Conservation (phyloP, 805 yeast species). For the Isabelozyma pseudorhagii region DNA sequence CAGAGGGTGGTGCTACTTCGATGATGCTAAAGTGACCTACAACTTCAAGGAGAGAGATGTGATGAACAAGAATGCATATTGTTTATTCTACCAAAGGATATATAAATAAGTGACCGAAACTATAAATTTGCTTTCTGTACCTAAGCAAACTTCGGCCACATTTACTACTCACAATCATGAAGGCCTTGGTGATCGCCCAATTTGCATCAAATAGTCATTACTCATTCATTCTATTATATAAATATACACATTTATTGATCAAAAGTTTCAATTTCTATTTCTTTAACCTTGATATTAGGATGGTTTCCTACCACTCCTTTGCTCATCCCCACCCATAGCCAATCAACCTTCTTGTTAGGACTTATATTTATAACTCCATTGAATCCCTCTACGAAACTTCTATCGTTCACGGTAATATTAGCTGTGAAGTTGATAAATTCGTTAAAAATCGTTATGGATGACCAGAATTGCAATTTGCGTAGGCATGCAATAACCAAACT, state of each 20-base stretch:
- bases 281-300: slow-evolving; percentile 44
- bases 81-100: slow-evolving; percentile 66
- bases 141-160: no score
- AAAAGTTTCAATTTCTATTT: slow-evolving; percentile 4
- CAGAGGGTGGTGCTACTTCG: slow-evolving; percentile 77
- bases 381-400: slow-evolving; percentile 80
- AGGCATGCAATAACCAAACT: slow-evolving; percentile 83
- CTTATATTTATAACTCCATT: slow-evolving; percentile 57
- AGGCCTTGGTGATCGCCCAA: no score
- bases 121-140: no score
- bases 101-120: slow-evolving; percentile 4
- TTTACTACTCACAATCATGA: no score
- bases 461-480: slow-evolving; percentile 83
- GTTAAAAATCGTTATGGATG: slow-evolving; percentile 78
- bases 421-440: slow-evolving; percentile 80
- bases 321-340: slow-evolving; percentile 69
- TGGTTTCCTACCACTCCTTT: slow-evolving; percentile 55
- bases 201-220: background rate
- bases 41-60: slow-evolving; percentile 51
- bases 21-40: slow-evolving; percentile 67
- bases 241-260: background rate
- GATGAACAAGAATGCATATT: slow-evolving; percentile 74
- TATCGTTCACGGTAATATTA: slow-evolving; percentile 76
- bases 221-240: background rate
- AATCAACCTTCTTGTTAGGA: slow-evolving; percentile 44